Base-by-base conservation (phyloP, 352 stramenopile genomes). In the Phytophthora ohioensis region DNA sequence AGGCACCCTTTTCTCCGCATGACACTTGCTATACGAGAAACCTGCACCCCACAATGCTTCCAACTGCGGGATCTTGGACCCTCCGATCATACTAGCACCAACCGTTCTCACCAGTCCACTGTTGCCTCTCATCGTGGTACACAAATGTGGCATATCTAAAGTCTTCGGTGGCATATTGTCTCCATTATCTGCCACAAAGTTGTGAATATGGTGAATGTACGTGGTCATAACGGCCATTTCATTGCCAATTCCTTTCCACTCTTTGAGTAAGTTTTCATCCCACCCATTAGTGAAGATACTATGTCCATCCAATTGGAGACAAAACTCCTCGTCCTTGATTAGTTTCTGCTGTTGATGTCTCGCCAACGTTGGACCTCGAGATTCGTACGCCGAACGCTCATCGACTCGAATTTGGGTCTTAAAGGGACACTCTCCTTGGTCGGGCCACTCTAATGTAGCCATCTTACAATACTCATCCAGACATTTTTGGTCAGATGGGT, bases 211-310 rank as follows among this genome's bases (percentile, higher is more conserved):
- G 66, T 94, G 87, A 47, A 92, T 59, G 51, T 95, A 95, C 13
- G 84, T 92, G 17, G 85, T 82, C 36, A 95, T 67, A 46, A 95
- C 73, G 4, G 87, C 87, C 87, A 93, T 95, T 43, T 95, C 87
- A 61, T 95, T 95, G 48, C 76, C 73, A 38, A 91, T 71, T 1
- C 77, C 74, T 52, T 53, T 81, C 87, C 87, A 95, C 34, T 95
- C 85, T 38, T 75, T 64, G 1, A 92, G n/a, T 3, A 95, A 55
- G 56, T 88, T 75, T 15, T 82, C 61, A 46, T 95, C 87, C 87
- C 87, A 95, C 4, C 71, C 64, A 67, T 91, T 92, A n/a, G 87
- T 93, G 55, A 95, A 95, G 58, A 95, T 91, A 31, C 79, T 91
- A 69, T 95, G 87, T 2, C 82, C 82, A 36, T 95, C 87, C 46